Evolutionary conservation across 306 rosid genomes (phyloP), one percentile per base, ranked within the genome.

Genomic region (Vigna reflexopilosa): DNA sequence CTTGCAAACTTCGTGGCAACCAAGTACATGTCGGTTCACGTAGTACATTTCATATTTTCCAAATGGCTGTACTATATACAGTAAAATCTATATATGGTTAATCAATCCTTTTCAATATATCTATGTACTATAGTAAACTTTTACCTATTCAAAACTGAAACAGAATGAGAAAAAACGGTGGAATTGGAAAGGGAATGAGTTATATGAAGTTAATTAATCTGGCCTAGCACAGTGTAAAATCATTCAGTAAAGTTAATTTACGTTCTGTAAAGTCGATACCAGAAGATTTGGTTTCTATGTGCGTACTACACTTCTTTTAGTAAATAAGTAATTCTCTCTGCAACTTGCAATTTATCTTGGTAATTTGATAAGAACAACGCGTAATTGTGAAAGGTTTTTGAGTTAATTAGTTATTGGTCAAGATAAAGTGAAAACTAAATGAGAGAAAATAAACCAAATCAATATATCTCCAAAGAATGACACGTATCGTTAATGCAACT

Each of bases 41-140:
- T 50, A 6, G 32, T 49, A 10, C 56, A 4, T 36, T 55, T 36
- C 49, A 48, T 16, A 61, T 49, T 49, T 64, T 32, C 44, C 16
- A 14, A 49, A 40, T 63, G 83, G 3, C 12, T 63, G 49, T 64
- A 40, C 78, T 51, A 19, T n/a, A 6, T 6, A 30, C 30, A 65
- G 58, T 36, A 51, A 17, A 24, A 79, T 50, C 72, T 19, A 2
- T 14, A 44, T 15, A 26, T 40, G 3, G 7, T 24, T n/a, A n/a
- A 54, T 22, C 67, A 26, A 63, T 72, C 38, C 78, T 50, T 80
- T 4, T n/a, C 59, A n/a, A 8, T 55, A 8, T 55, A 65, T 73
- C 62, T 44, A 44, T 80, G 68, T 55, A 80, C 64, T n/a, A 14
- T 32, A 51, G 16, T 56, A 38, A 45, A 55, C 77, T 20, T 34